Percentiles rank a stretch among this genome's conserved stretches.
phyloP scores from a whole-genome alignment of 495 filamentous ascomycete species.

The Annulohypoxylon maeteangense region DNA sequence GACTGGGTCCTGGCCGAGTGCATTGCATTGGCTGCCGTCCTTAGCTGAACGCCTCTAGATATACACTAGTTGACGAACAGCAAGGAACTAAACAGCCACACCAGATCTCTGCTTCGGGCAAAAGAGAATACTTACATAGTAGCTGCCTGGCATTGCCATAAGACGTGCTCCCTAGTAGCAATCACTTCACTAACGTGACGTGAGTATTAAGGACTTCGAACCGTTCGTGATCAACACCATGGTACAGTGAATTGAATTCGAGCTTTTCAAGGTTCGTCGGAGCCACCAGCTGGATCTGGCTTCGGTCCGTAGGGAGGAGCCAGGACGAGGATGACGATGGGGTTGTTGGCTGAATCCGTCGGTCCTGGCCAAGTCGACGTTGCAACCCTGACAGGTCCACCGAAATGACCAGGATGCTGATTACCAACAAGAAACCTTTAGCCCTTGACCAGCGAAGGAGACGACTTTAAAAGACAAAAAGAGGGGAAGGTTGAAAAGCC shows the following conservation, averaged over 20 bases:
- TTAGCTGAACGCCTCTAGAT: slow-evolving; percentile 48
- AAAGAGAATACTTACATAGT: slow-evolving; percentile 6
- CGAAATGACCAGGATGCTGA: slow-evolving; percentile 38
- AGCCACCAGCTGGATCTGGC: slow-evolving; percentile 43
- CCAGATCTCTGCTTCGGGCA: slow-evolving; percentile 5
- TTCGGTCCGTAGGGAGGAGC: slow-evolving; percentile 44
- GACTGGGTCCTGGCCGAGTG: slow-evolving; percentile 52
- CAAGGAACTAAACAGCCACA: slow-evolving; percentile 26
- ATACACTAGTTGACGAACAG: slow-evolving; percentile 45
- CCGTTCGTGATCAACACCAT: slow-evolving; percentile 20
- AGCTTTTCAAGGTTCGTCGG: slow-evolving; percentile 35
- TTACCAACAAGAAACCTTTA: slow-evolving; percentile 50
- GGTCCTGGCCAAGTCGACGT: slow-evolving; percentile 41
- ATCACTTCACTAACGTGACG: slow-evolving; percentile 7
- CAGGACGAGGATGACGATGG: slow-evolving; percentile 43
- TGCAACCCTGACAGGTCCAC: slow-evolving; percentile 45
- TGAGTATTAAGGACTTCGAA: slow-evolving; percentile 17
- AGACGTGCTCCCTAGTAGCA: not conserved
- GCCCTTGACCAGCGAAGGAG: slow-evolving; percentile 40
- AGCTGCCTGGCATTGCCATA: slow-evolving; percentile 2
- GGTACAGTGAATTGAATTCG: slow-evolving; percentile 24
- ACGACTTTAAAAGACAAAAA: slow-evolving; percentile 35
- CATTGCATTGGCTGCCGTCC: slow-evolving; percentile 60
- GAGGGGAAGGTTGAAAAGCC: slow-evolving; percentile 39
- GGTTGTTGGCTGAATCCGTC: slow-evolving; percentile 46